These are phyloP conservation scores for Flaveria robusta DNA, from an alignment of 129 eudicot species.

Conservation along the genomic window DNA sequence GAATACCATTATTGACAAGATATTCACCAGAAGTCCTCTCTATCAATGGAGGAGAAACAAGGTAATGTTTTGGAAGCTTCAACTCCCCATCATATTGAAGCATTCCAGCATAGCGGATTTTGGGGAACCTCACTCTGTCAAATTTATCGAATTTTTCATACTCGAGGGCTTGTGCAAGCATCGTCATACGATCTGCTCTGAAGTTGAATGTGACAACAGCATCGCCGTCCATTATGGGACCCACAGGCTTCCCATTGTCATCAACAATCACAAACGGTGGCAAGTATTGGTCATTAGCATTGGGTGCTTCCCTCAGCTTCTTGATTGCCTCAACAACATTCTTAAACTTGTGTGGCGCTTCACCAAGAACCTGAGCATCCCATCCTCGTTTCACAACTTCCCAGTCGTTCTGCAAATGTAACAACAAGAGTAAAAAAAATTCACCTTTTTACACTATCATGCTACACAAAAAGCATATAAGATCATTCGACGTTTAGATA, in stretches of 20 bases:
- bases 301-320: slow-evolving; percentile 63
- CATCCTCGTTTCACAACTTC: slow-evolving; percentile 89
- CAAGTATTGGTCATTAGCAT: slow-evolving; percentile 68
- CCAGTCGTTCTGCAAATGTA: slow-evolving; percentile 79
- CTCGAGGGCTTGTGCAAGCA: slow-evolving; percentile 94
- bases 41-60: slow-evolving; percentile 89
- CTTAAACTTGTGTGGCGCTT: slow-evolving; percentile 87
- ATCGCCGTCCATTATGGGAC: slow-evolving; percentile 86
- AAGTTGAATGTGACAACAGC: slow-evolving; percentile 89
- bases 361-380: slow-evolving; percentile 97
- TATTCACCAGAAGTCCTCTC: slow-evolving; percentile 96
- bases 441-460: background rate
- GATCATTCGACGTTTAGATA: background rate
- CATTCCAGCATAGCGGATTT: slow-evolving; percentile 91
- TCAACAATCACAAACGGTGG: slow-evolving; percentile 92
- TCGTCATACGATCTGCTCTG: slow-evolving; percentile 91
- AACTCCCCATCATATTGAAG: slow-evolving; percentile 93
- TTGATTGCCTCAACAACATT: slow-evolving; percentile 73
- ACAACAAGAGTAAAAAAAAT: background rate
- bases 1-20: slow-evolving; percentile 66
- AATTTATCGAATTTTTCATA: slow-evolving; percentile 74
- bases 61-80: slow-evolving; percentile 79
- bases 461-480: background rate
- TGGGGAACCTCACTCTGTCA: slow-evolving; percentile 74
- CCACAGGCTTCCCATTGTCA: slow-evolving; percentile 77